These are phyloP conservation scores for Leccinum pachyderme DNA, from an alignment of 1,284 basidiomycete genomes.

Conservation along the genomic window DNA sequence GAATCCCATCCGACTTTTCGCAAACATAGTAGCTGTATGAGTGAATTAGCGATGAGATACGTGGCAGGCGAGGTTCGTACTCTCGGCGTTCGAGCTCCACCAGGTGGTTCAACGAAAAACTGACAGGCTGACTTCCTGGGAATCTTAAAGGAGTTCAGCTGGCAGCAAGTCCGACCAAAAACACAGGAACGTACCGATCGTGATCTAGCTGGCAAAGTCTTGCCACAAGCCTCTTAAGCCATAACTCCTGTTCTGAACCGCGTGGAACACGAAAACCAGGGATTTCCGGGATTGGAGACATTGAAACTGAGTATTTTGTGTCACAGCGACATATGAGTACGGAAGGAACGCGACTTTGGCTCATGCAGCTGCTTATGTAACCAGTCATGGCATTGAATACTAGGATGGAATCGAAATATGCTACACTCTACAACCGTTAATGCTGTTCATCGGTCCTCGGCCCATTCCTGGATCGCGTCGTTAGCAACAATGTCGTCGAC, in stretches of 20 bases:
- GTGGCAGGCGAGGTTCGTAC: conserved; percentile 39
- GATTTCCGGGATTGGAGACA: conserved; percentile 59
- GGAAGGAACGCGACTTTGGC: background rate
- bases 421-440: conserved; percentile 24
- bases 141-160: conserved; percentile 52
- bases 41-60: conserved; percentile 10
- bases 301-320: conserved; percentile 19
- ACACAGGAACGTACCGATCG: conserved; percentile 45
- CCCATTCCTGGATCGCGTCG: conserved; percentile 68
- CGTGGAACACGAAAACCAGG: conserved; percentile 58
- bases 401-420: conserved; percentile 24
- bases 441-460: conserved; percentile 71
- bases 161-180: background rate
- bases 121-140: conserved; percentile 92
- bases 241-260: conserved; percentile 55
- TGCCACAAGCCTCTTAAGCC: conserved; percentile 65
- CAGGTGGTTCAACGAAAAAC: conserved; percentile 73
- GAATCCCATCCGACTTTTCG: conserved; percentile 98
- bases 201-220: conserved; percentile 62
- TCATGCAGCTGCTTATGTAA: conserved; percentile 28
- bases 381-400: conserved; percentile 6
- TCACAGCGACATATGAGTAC: conserved; percentile 11
- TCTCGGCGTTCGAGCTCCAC: conserved; percentile 79
- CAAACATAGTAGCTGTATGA: conserved; percentile 93
- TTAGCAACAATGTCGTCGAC: conserved; percentile 7